Percentiles rank a stretch among this genome's conserved stretches.
Conservation (phyloP, 2,329 filamentous ascomycete species). For the Cercospora nicotianae region DNA sequence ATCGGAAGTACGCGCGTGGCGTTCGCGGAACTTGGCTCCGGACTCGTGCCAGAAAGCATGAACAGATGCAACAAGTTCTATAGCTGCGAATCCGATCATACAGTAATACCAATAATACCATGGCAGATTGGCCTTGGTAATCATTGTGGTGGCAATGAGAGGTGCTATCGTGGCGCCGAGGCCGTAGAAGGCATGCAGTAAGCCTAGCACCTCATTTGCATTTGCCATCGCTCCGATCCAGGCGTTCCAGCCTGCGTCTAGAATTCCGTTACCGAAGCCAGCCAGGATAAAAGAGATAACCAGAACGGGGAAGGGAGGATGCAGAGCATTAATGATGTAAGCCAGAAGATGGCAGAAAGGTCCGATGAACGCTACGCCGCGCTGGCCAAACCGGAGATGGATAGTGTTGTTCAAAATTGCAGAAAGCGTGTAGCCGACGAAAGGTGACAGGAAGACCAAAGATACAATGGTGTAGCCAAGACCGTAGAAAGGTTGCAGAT, state of each 20-base stretch:
- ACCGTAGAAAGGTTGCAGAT: slow-evolving; percentile 62
- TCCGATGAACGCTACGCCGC: slow-evolving; percentile 67
- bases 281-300: slow-evolving; percentile 65
- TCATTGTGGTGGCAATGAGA: slow-evolving; percentile 70
- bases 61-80: slow-evolving; percentile 57
- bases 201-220: slow-evolving; percentile 68
- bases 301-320: slow-evolving; percentile 68
- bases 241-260: slow-evolving; percentile 62
- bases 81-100: slow-evolving; percentile 61
- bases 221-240: slow-evolving; percentile 54
- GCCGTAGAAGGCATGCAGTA: slow-evolving; percentile 72
- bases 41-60: slow-evolving; percentile 65
- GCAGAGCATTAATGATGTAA: slow-evolving; percentile 64
- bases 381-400: slow-evolving; percentile 66
- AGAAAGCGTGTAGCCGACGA: slow-evolving; percentile 64
- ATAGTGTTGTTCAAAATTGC: slow-evolving; percentile 65
- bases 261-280: slow-evolving; percentile 70
- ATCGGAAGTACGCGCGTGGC: slow-evolving; percentile 47
- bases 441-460: slow-evolving; percentile 65
- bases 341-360: slow-evolving; percentile 63
- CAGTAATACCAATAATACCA: slow-evolving; percentile 80
- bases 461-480: slow-evolving; percentile 65
- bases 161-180: slow-evolving; percentile 69
- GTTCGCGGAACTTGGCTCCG: slow-evolving; percentile 57
- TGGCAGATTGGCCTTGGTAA: slow-evolving; percentile 59